These are phyloP conservation scores for Thecamonas trahens DNA, from an alignment of 78 protist species.

Conservation along the genomic window DNA sequence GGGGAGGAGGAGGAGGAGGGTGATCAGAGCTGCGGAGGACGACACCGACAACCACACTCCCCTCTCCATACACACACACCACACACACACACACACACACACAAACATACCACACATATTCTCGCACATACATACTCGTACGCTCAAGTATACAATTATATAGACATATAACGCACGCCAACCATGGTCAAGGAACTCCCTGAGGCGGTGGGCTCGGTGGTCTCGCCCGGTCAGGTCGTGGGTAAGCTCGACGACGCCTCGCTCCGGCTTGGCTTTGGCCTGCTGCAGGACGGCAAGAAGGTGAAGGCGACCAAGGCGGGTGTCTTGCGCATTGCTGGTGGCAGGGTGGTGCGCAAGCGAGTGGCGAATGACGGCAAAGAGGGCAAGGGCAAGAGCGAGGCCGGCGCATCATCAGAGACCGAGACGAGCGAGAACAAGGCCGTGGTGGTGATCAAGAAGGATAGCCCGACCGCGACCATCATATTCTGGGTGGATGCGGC, in stretches of 20 bases:
- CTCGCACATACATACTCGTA: too few species aligned
- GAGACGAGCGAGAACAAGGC: not conserved
- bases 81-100: too few species aligned
- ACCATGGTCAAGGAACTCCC: too few species aligned
- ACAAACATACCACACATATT: too few species aligned
- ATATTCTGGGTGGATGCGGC: not conserved
- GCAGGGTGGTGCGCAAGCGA: conserved; percentile 26
- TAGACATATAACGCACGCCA: too few species aligned
- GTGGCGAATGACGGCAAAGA: conserved; percentile 39
- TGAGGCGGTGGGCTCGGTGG: conserved; percentile 33
- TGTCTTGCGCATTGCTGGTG: conserved; percentile 32
- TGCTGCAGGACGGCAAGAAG: conserved; percentile 16
- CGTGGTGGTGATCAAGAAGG: not conserved
- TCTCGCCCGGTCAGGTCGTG: conserved; percentile 45
- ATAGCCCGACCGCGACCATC: not conserved
- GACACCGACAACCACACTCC: too few species aligned
- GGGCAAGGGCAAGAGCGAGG: too few species aligned
- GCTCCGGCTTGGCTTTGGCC: conserved; percentile 46
- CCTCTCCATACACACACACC: too few species aligned
- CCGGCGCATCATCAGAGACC: not conserved
- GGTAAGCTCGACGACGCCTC: conserved; percentile 28
- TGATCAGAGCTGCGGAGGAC: too few species aligned
- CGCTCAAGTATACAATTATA: too few species aligned
- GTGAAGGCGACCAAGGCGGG: conserved; percentile 47
- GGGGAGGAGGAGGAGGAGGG: too few species aligned